Conservation (phyloP, 164 flowering plant genomes). For the Berberis thunbergii region DNA sequence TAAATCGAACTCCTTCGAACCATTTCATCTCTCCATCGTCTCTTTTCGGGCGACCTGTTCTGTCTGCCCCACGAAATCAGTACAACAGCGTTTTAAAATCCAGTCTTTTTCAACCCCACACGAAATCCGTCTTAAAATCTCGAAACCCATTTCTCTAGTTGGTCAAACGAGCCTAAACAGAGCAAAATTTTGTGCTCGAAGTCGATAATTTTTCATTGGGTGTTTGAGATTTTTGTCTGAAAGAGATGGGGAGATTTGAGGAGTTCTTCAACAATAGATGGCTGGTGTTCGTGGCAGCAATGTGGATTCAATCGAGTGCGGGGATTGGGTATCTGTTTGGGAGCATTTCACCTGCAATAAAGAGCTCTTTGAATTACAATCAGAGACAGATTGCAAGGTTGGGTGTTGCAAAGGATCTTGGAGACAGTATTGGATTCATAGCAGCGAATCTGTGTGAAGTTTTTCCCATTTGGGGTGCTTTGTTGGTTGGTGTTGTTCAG, state of each 20-base stretch:
- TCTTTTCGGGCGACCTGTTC: too few relatives aligned
- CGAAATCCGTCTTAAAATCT: too few relatives aligned
- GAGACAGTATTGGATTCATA: conserved; percentile 87
- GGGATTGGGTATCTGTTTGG: conserved; percentile 94
- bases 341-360: conserved; percentile 84
- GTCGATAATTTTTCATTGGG: too few relatives aligned
- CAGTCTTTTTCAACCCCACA: too few relatives aligned
- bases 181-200: too few relatives aligned
- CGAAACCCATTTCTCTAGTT: too few relatives aligned
- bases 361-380: conserved; percentile 67
- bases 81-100: too few relatives aligned
- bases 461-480: conserved; percentile 80
- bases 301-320: conserved; percentile 88
- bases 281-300: conserved; percentile 95
- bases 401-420: conserved; percentile 96
- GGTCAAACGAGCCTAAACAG: too few relatives aligned
- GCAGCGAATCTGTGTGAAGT: conserved; percentile 76
- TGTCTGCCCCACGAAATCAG: too few relatives aligned
- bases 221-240: not conserved
- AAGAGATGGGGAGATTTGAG: conserved; percentile 25
- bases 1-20: too few relatives aligned
- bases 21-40: too few relatives aligned
- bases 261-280: conserved; percentile 67
- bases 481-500: conserved; percentile 73
- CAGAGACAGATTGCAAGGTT: conserved; percentile 73